Base-by-base conservation (phyloP, 2,329 filamentous ascomycete species). In the Calonectria pseudoturangicola region DNA sequence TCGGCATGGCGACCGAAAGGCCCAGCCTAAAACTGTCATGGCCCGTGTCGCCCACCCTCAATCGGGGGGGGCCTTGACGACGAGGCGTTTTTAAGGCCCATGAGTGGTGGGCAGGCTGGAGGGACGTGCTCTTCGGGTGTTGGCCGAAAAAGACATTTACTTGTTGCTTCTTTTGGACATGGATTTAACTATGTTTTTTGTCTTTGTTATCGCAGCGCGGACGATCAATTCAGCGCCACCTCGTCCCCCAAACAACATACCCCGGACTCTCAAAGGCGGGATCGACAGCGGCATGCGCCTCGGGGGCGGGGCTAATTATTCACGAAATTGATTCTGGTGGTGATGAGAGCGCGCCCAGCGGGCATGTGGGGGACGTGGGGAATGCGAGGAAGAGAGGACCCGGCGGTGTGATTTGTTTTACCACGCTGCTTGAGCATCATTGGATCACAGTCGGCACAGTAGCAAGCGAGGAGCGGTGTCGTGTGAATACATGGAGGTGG, bases 341-440 rank as follows among this genome's bases (percentile, higher is more conserved):
- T 74, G 71, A 77, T 65, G 58, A 75, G 41, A 58, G 71, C 71
- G 71, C 71, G 63, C 68, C 67, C 70, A 70, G 66, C 63, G 39
- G 65, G 4, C 58, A 66, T 72, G 75, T 77, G 76, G 77, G 77
- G 76, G 74, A 48, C 77, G 76, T 79, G 77, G 75, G 76, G 76
- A 68, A 78, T 60, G 54, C 54, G 33, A 60, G 54, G 54, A 60
- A 60, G 54, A 60, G 15, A 25, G 25, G 15, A 21, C n/a, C 54
- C 33, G 33, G 77, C 77, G 77, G 77, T 79, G 77, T 75, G 33
- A 50, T 62, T 67, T 73, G 68, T 76, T 73, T 78, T 56, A 60
- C 58, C 75, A 76, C 70, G 76, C 77, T 69, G 76, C 75, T 68
- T 77, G 39, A 25, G 58, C 8, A 45, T 63, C 58, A 63, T 63